Percentiles rank a stretch among this genome's conserved stretches.
Conservation (phyloP, 73 alveolate genomes). For the Effrenium voratum region DNA sequence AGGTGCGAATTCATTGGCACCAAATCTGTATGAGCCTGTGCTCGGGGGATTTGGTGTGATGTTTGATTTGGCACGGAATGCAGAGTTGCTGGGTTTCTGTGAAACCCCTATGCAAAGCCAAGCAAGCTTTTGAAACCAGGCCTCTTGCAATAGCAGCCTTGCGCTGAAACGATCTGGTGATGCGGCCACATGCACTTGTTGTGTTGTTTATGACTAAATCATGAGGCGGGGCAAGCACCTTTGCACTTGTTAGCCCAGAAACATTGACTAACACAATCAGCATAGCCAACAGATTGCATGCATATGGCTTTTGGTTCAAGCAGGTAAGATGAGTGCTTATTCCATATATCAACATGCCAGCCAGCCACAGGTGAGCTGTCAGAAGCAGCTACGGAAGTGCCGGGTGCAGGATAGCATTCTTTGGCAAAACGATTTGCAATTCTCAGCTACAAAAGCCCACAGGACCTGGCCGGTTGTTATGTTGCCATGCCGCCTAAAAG, state of each 20-base stretch:
- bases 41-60: neutral
- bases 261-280: neutral
- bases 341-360: neutral
- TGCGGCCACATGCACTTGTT: no score
- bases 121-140: no score
- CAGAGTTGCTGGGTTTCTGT: no score
- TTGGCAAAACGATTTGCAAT: neutral
- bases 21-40: neutral
- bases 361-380: neutral
- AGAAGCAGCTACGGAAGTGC: neutral
- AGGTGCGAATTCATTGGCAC: neutral
- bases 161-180: no score
- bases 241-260: neutral
- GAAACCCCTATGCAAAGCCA: no score
- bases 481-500: slow-evolving; percentile 57
- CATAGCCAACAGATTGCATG: neutral
- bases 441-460: neutral
- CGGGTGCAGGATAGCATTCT: no score
- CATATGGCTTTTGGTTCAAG: neutral
- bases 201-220: no score
- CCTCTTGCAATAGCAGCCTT: no score
- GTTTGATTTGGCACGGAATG: neutral
- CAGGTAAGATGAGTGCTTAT: neutral
- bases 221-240: no score
- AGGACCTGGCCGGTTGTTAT: neutral